Percentiles rank a stretch among this genome's conserved stretches.
Evolutionary conservation across 2,329 filamentous ascomycete species (phyloP).

Genomic region (Trichophyton verrucosum): DNA sequence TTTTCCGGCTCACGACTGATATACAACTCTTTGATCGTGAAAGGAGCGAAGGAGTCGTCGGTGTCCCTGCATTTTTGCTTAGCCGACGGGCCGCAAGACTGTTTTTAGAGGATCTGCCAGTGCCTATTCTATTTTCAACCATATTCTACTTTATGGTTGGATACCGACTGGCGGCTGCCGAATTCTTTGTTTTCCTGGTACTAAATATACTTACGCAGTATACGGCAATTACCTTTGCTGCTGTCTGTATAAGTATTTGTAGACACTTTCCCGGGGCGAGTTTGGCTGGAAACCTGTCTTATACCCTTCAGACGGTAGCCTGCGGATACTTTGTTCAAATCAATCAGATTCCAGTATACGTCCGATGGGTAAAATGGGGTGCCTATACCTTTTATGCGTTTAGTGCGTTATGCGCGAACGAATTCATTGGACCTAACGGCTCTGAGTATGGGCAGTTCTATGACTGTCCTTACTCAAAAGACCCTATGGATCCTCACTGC

Average conservation of each 20-base stretch:
- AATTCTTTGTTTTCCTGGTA: conserved; percentile 62
- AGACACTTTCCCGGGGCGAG: conserved; percentile 59
- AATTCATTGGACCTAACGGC: conserved; percentile 42
- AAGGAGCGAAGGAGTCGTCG: conserved; percentile 58
- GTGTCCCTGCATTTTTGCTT: conserved; percentile 55
- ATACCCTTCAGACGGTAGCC: conserved; percentile 60
- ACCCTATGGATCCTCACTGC: conserved; percentile 53
- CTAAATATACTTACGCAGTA: conserved; percentile 60
- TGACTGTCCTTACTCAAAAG: conserved; percentile 53
- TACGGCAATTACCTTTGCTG: conserved; percentile 59
- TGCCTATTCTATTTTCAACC: conserved; percentile 56
- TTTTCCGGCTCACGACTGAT: conserved; percentile 61
- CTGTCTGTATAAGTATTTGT: conserved; percentile 52
- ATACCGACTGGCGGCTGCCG: conserved; percentile 49
- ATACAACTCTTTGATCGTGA: conserved; percentile 67
- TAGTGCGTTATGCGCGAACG: conserved; percentile 58
- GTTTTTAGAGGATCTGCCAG: conserved; percentile 58
- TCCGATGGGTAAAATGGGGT: conserved; percentile 58
- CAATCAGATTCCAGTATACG: conserved; percentile 60
- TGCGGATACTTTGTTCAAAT: conserved; percentile 67
- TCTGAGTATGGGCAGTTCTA: conserved; percentile 51
- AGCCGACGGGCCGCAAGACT: conserved; percentile 58
- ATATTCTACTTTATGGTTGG: conserved; percentile 71
- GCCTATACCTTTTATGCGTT: conserved; percentile 47
- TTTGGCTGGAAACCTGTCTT: conserved; percentile 58